phyloP scores from a whole-genome alignment of 257 asterid species.

The Plantago major region DNA sequence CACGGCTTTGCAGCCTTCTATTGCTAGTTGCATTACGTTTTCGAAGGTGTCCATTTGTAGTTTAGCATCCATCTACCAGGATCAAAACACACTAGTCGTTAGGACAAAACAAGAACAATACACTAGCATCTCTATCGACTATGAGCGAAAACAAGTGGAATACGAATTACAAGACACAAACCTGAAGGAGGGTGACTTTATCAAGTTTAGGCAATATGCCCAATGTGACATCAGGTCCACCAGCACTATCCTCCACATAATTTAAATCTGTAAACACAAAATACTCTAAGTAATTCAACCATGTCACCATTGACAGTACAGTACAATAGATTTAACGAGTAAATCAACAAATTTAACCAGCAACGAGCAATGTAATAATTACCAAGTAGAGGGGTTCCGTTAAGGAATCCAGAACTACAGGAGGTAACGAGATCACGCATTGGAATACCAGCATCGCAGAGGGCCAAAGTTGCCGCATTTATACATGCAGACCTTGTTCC shows the following conservation, averaged over 20 bases:
- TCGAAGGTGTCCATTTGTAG: conserved; percentile 78
- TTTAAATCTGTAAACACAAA: conserved; percentile 58
- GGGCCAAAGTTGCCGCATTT: conserved; percentile 97
- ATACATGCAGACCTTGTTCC: conserved; percentile 99
- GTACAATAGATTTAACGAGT: not conserved
- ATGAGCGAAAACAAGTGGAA: not conserved
- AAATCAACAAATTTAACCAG: not conserved
- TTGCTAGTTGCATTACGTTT: conserved; percentile 85
- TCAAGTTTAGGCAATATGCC: conserved; percentile 88
- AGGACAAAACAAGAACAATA: conserved; percentile 10
- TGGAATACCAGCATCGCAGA: conserved; percentile 96
- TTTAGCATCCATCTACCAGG: conserved; percentile 81
- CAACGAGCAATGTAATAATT: conserved; percentile 8
- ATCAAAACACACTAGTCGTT: not conserved
- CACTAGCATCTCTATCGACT: no score
- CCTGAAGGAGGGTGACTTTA: conserved; percentile 96
- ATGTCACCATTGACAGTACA: not conserved
- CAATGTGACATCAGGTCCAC: conserved; percentile 96
- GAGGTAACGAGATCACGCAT: conserved; percentile 95
- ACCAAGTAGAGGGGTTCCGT: conserved; percentile 87
- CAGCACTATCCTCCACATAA: conserved; percentile 93
- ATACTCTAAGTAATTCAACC: not conserved
- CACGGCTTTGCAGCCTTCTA: conserved; percentile 92
- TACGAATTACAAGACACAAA: conserved; percentile 12
- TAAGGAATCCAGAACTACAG: conserved; percentile 82